phyloP scores from a whole-genome alignment of 768 basidiomycete genomes.

The Cystofilobasidium capitatum region DNA sequence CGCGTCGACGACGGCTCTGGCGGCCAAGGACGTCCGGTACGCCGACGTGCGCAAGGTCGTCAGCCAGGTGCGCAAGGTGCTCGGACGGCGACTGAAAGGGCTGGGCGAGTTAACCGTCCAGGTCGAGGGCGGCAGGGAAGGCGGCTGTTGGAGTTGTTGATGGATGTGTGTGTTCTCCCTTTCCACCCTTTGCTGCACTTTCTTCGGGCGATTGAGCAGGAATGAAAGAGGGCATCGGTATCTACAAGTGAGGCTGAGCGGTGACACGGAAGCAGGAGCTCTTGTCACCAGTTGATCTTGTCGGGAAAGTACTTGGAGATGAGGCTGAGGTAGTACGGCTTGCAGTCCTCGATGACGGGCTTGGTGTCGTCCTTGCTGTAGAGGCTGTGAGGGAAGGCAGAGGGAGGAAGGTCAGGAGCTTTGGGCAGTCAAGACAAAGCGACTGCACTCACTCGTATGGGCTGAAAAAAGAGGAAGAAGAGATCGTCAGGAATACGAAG shows the following conservation, averaged over 20 bases:
- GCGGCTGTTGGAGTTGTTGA: constrained; percentile 3
- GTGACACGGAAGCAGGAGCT: too few species aligned
- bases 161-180: too few species aligned
- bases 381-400: too few species aligned
- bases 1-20: constrained; percentile 50
- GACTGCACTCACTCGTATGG: constrained; percentile 43
- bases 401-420: constrained; percentile 64
- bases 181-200: too few species aligned
- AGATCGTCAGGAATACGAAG: too few species aligned
- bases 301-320: constrained; percentile 80
- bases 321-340: constrained; percentile 71
- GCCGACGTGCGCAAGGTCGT: constrained; percentile 62
- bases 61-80: constrained; percentile 56
- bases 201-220: too few species aligned
- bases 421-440: constrained; percentile 47
- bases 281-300: constrained; percentile 70
- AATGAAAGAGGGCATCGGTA: too few species aligned
- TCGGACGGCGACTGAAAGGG: constrained; percentile 65
- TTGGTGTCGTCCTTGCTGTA: constrained; percentile 74
- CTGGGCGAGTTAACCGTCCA: constrained; percentile 86
- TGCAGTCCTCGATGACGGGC: constrained; percentile 46
- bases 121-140: constrained; percentile 46
- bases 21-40: constrained; percentile 43
- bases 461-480: too few species aligned
- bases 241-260: too few species aligned